These are phyloP conservation scores for Kodamaea alishanica DNA, from an alignment of 1,139 yeast genomes.

Conservation along the genomic window DNA sequence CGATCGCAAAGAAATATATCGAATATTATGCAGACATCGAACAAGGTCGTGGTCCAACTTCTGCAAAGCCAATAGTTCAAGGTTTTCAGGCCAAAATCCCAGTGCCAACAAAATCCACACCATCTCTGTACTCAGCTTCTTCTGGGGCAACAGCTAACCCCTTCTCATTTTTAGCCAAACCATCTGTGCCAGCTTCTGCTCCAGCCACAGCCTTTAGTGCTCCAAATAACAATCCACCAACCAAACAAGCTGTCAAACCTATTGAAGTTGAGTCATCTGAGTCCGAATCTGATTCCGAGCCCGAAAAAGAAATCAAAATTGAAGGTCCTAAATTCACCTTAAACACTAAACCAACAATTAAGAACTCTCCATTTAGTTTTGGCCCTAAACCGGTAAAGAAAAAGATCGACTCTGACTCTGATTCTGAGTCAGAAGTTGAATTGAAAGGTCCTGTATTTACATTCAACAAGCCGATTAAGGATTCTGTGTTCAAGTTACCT, in stretches of 20 bases:
- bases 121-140: no score
- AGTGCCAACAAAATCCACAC: no score
- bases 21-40: slow-evolving; percentile 48
- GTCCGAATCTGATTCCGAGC: slow-evolving; percentile 30
- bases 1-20: slow-evolving; percentile 57
- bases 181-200: no score
- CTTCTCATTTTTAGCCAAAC: no score
- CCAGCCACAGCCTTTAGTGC: no score
- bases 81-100: no score
- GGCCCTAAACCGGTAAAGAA: slow-evolving; percentile 41
- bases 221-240: not conserved
- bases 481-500: slow-evolving; percentile 46
- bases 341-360: slow-evolving; percentile 49
- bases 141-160: no score
- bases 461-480: slow-evolving; percentile 46
- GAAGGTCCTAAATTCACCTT: slow-evolving; percentile 68
- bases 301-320: slow-evolving; percentile 42
- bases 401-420: slow-evolving; percentile 39
- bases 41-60: no score
- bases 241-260: not conserved
- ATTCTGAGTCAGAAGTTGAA: slow-evolving; percentile 53
- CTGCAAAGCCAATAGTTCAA: no score
- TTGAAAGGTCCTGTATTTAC: slow-evolving; percentile 66
- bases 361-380: slow-evolving; percentile 57
- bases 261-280: slow-evolving; percentile 9